A percentile compares a stretch with the other conserved stretches of the same genome.
phyloP scores from a whole-genome alignment of 2,329 filamentous ascomycete species.

The Lecanosticta acicola region DNA sequence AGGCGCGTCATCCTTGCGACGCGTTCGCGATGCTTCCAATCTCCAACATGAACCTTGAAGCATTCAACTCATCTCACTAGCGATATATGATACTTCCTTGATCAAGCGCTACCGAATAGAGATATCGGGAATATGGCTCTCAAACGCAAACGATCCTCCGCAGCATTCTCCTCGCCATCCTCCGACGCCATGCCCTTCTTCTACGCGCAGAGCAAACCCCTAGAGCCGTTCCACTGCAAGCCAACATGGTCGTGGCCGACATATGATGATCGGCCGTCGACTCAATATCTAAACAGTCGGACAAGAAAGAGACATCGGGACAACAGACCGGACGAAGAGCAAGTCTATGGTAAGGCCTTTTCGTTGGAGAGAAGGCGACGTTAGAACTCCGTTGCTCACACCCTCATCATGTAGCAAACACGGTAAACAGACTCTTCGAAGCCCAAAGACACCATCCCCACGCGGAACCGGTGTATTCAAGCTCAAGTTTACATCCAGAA shows the following conservation, averaged over 20 bases:
- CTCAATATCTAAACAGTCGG: constrained; percentile 46
- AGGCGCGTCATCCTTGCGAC: constrained; percentile 1
- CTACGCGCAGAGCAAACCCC: constrained; percentile 28
- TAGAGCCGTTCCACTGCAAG: constrained; percentile 18
- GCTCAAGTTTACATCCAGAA: constrained; percentile 12
- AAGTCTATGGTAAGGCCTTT: constrained; percentile 47
- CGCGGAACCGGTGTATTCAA: constrained; percentile 21
- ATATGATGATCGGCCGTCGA: constrained; percentile 21
- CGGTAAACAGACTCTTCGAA: constrained; percentile 41
- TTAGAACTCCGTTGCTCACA: background rate
- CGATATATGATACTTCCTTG: background rate
- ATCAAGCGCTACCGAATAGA: background rate
- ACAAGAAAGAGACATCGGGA: constrained; percentile 56
- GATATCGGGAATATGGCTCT: constrained; percentile 42
- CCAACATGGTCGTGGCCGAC: constrained; percentile 26
- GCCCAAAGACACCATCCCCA: constrained; percentile 36
- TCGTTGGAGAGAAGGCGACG: background rate
- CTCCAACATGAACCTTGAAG: background rate
- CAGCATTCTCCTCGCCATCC: constrained; percentile 40
- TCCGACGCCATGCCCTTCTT: constrained; percentile 31
- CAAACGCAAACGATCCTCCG: constrained; percentile 53
- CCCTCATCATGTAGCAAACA: constrained; percentile 35
- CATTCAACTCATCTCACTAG: too few species aligned
- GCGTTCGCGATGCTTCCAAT: background rate
- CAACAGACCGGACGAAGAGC: constrained; percentile 51